Evolutionary conservation across 2,329 filamentous ascomycete species (phyloP).

Genomic region (Ceratocystis lukuohia): DNA sequence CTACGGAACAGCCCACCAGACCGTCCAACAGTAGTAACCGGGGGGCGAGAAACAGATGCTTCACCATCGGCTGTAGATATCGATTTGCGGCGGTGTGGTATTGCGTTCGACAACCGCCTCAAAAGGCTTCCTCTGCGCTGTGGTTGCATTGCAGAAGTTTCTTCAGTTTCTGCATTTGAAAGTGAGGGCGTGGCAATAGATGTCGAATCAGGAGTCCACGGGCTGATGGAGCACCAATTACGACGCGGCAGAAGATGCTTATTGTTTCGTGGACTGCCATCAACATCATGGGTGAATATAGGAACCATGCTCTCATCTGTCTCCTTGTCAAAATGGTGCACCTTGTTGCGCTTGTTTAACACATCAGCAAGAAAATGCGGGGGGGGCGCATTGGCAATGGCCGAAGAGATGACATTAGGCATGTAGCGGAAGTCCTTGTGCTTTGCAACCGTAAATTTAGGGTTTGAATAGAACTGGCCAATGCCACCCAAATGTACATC

Average conservation of each 20-base stretch:
- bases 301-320: slow-evolving; percentile 96
- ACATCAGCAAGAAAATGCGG: slow-evolving; percentile 80
- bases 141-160: slow-evolving; percentile 32
- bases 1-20: slow-evolving; percentile 25
- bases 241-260: slow-evolving; percentile 75
- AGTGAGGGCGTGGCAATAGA: slow-evolving; percentile 53
- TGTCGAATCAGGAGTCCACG: slow-evolving; percentile 66
- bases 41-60: slow-evolving; percentile 30
- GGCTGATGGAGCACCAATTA: slow-evolving; percentile 89
- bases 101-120: slow-evolving; percentile 32
- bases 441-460: slow-evolving; percentile 64
- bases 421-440: slow-evolving; percentile 93
- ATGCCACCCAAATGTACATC: slow-evolving; percentile 88
- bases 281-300: slow-evolving; percentile 78
- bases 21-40: slow-evolving; percentile 30
- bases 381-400: slow-evolving; percentile 84
- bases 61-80: slow-evolving; percentile 22
- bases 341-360: slow-evolving; percentile 82
- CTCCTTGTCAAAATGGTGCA: slow-evolving; percentile 56
- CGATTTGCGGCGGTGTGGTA: slow-evolving; percentile 15
- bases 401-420: slow-evolving; percentile 86
- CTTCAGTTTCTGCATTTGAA: slow-evolving; percentile 27
- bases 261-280: slow-evolving; percentile 82
- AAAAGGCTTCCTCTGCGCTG: slow-evolving; percentile 26
- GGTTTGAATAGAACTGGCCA: slow-evolving; percentile 89